phyloP scores from a whole-genome alignment of 495 filamentous ascomycete species.

The Viridothelium virens region DNA sequence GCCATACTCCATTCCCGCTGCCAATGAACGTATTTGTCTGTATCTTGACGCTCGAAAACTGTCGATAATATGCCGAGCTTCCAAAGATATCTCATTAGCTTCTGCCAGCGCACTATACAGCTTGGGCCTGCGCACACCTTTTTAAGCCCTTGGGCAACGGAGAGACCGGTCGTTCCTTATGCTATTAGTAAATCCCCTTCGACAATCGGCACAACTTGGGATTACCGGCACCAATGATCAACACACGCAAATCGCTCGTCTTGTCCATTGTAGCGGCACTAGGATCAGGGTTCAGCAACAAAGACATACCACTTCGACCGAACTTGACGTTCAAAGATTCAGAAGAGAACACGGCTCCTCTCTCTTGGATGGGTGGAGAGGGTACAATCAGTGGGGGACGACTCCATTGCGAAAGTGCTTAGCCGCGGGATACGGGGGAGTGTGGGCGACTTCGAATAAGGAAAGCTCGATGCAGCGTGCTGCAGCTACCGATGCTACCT shows the following conservation, averaged over 20 bases:
- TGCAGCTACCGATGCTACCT: too few relatives aligned
- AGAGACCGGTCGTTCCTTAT: slow-evolving; percentile 37
- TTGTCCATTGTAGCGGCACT: neutral
- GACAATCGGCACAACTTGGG: neutral
- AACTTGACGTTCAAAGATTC: neutral
- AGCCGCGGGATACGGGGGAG: too few relatives aligned
- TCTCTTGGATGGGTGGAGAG: too few relatives aligned
- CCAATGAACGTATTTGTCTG: slow-evolving; percentile 30
- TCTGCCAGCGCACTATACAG: neutral
- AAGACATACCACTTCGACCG: neutral
- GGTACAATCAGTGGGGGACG: too few relatives aligned
- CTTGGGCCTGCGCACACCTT: slow-evolving; percentile 27
- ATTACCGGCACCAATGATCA: slow-evolving; percentile 11
- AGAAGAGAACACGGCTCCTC: neutral
- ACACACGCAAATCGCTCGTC: neutral
- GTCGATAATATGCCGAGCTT: slow-evolving; percentile 42
- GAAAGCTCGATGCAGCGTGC: too few relatives aligned
- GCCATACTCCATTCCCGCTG: slow-evolving; percentile 47
- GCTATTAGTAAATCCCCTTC: neutral
- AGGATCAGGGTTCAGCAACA: neutral
- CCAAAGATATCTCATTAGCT: slow-evolving; percentile 14
- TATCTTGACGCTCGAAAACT: slow-evolving; percentile 41
- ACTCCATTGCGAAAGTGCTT: too few relatives aligned
- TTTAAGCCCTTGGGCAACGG: slow-evolving; percentile 43
- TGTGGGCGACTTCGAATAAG: too few relatives aligned